phyloP scores from a whole-genome alignment of 1,139 yeast species.

The Candida neerlandica region DNA sequence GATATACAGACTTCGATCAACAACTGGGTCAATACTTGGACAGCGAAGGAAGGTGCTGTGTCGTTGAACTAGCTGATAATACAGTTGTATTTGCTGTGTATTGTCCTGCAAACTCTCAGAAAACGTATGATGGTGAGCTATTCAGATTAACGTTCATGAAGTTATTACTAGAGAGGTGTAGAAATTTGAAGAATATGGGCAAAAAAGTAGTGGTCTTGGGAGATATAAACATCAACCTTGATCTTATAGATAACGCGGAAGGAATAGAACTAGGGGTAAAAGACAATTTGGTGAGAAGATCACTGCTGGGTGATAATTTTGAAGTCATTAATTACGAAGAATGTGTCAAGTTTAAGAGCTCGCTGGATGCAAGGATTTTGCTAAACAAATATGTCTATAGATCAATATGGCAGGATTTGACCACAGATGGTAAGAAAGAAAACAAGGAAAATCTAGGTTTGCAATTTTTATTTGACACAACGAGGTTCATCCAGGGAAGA shows the following conservation, averaged over 20 bases:
- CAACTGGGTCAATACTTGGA: conserved; percentile 57
- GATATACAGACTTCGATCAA: conserved; percentile 56
- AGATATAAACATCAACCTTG: conserved; percentile 80
- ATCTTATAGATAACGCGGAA: conserved; percentile 83
- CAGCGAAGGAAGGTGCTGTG: conserved; percentile 79
- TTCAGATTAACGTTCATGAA: conserved; percentile 61
- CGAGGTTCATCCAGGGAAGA: conserved; percentile 59
- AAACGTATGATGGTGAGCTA: conserved; percentile 68
- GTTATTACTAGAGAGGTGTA: conserved; percentile 60
- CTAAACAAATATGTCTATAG: conserved; percentile 41
- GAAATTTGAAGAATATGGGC: conserved; percentile 52
- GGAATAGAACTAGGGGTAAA: conserved; percentile 49
- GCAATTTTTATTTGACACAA: conserved; percentile 61
- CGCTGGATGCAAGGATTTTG: conserved; percentile 44
- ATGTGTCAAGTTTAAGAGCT: conserved; percentile 44
- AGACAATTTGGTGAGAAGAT: conserved; percentile 22
- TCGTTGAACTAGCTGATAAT: conserved; percentile 67
- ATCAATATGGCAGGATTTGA: conserved; percentile 15
- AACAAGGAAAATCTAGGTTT: neutral
- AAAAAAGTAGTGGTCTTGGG: conserved; percentile 81
- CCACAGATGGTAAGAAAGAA: conserved; percentile 1
- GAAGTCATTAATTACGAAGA: conserved; percentile 43
- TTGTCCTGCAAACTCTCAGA: conserved; percentile 88
- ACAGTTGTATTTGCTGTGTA: conserved; percentile 75
- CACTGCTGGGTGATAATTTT: conserved; percentile 33